Evolutionary conservation across 768 basidiomycete species (phyloP), one percentile per base, ranked within the genome.

Genomic region (Lyophyllum semitale): DNA sequence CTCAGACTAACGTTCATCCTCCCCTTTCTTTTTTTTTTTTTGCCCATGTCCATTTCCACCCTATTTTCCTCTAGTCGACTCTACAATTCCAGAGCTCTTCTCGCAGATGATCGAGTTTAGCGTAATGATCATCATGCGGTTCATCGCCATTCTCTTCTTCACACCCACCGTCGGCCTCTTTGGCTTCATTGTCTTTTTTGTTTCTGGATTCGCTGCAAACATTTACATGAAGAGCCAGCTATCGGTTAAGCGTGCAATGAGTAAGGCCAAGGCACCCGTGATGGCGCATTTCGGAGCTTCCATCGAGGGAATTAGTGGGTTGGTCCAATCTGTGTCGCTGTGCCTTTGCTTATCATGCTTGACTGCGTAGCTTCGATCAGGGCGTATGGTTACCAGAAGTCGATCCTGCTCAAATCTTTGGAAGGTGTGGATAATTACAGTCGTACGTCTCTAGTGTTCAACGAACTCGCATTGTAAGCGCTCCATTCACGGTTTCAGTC

Each of bases 381-480:
- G 13, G 88, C 88, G 0, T 90, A 85, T 63, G 81, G 82, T 3
- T 83, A 81, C 4, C 76, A 87, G 67, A 67, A 72, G 18, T 53
- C 68, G 2, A 83, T 77, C 70, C 76, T 66, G 53, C 42, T 43
- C 48, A 72, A 80, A 57, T 76, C 79, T 3, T 59, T 79, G 37
- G 67, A 69, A 20, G 74, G 80, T 5, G 81, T 88, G 22, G 80
- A 89, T 62, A 68, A 71, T 30, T 85, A 80, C 55, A 71, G 73
- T 9, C 73, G 77, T 33, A 64, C 77, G 4, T 68, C 77, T 3
- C 61, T 77, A 11, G 71, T 74, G 1, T 81, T 80, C 62, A 82
- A 81, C 45, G 79, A 80, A 59, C 68, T 82, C 29, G 50, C 55
- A 27, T 25, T 55, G 55, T 54, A 43, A 47, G 27, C 17, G 7